A percentile compares a stretch with the other conserved stretches of the same genome.
phyloP scores from a whole-genome alignment of 2,329 filamentous ascomycete species.

The Kalmusia sp. region DNA sequence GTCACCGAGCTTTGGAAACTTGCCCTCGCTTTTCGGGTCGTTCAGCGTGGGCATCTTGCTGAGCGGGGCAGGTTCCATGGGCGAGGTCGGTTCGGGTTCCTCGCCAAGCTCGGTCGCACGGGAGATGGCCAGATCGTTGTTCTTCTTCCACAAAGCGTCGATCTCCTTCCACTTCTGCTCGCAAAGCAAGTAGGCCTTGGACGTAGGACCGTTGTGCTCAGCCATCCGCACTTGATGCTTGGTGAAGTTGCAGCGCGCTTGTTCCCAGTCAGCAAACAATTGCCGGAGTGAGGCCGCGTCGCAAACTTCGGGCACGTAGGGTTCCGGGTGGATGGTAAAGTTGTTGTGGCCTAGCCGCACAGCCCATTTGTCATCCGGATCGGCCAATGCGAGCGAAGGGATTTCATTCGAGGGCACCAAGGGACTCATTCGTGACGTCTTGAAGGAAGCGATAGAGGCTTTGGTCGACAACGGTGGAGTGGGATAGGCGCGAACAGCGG shows the following conservation, averaged over 20 bases:
- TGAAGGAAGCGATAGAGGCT: conserved; percentile 79
- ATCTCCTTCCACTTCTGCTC: conserved; percentile 88
- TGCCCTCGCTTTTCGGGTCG: conserved; percentile 72
- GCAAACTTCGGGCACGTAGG: conserved; percentile 72
- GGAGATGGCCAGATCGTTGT: conserved; percentile 69
- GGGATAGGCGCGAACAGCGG: conserved; percentile 56
- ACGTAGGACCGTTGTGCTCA: conserved; percentile 89
- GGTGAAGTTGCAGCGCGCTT: conserved; percentile 83
- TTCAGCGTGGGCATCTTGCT: conserved; percentile 73
- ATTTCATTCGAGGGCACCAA: conserved; percentile 62
- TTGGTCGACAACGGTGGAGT: conserved; percentile 80
- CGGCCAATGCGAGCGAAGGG: conserved; percentile 68
- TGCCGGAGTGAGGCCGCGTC: conserved; percentile 67
- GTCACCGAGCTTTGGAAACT: conserved; percentile 87
- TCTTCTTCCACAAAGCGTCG: conserved; percentile 74
- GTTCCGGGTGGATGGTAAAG: conserved; percentile 84
- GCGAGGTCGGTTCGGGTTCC: conserved; percentile 46
- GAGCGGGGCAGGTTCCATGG: conserved; percentile 60
- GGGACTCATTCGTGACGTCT: conserved; percentile 51
- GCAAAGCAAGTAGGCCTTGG: conserved; percentile 84
- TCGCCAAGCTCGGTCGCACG: conserved; percentile 44
- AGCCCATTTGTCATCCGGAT: conserved; percentile 83
- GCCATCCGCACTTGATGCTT: conserved; percentile 87
- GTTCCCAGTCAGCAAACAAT: conserved; percentile 81
- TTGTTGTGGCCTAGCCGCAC: conserved; percentile 89